These are phyloP conservation scores for Chromera velia DNA, from an alignment of 73 alveolate genomes.

Conservation along the genomic window DNA sequence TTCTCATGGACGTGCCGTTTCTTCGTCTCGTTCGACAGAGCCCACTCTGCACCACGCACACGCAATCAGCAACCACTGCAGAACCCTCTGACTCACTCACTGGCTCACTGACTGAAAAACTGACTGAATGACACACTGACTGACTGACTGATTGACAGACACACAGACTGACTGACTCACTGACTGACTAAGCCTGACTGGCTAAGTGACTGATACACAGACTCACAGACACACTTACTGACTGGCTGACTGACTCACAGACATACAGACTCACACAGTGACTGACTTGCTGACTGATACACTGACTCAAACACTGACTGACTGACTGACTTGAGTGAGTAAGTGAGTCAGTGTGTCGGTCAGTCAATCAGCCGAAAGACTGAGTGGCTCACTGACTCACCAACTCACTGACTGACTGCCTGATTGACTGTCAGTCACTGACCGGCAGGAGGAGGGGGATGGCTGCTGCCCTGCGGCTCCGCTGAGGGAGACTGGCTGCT, in stretches of 20 bases:
- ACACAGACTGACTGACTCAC: not conserved
- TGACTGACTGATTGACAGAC: not conserved
- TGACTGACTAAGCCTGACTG: slow-evolving; percentile 1
- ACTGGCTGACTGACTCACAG: slow-evolving; percentile 1
- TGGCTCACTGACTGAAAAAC: not conserved
- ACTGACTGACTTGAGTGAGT: not conserved
- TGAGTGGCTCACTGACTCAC: too few relatives aligned
- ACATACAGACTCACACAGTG: not conserved
- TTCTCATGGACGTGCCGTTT: too few relatives aligned
- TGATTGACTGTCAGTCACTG: too few relatives aligned
- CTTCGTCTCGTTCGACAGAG: too few relatives aligned
- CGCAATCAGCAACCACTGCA: too few relatives aligned
- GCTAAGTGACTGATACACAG: not conserved
- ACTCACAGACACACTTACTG: not conserved
- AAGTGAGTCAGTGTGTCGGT: too few relatives aligned
- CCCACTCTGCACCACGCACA: too few relatives aligned
- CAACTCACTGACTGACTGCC: too few relatives aligned
- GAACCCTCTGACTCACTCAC: not conserved
- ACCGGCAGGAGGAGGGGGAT: too few relatives aligned
- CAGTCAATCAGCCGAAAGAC: too few relatives aligned
- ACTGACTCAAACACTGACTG: not conserved
- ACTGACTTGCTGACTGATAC: not conserved
- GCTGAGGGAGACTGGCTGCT: too few relatives aligned
- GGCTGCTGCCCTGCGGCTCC: too few relatives aligned
- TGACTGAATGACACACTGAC: not conserved